Percentiles rank a stretch among this genome's conserved stretches.
Conservation (phyloP, 1,139 yeast genomes). For the Lodderomyces metapsilosis region DNA sequence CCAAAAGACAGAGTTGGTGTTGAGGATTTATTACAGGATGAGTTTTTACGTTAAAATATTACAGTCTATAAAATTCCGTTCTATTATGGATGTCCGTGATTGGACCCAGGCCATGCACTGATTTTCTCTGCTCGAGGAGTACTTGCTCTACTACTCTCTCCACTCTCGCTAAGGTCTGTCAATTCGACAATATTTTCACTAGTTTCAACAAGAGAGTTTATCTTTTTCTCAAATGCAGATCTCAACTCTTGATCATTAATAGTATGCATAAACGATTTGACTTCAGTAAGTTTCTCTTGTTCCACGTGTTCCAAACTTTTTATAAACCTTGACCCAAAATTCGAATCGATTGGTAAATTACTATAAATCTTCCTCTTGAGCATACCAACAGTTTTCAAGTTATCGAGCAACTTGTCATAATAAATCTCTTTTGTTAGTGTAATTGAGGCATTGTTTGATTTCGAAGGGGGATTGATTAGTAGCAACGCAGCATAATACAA, state of each 20-base stretch:
- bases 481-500: conserved; percentile 64
- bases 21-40: conserved; percentile 41
- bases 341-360: conserved; percentile 54
- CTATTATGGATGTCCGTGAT: conserved; percentile 59
- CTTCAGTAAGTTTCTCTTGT: conserved; percentile 29
- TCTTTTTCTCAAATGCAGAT: conserved; percentile 8
- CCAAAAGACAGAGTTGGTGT: conserved; percentile 48
- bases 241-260: conserved; percentile 9
- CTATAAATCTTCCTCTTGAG: conserved; percentile 42
- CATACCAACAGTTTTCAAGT: conserved; percentile 33
- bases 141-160: conserved; percentile 24
- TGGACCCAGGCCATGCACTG: conserved; percentile 68
- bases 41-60: conserved; percentile 12
- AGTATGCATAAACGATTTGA: conserved; percentile 12
- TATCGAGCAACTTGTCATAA: conserved; percentile 23
- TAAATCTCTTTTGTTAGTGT: conserved; percentile 18
- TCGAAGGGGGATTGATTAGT: conserved; percentile 48
- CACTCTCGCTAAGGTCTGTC: conserved; percentile 16
- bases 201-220: conserved; percentile 11
- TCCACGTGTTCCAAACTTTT: conserved; percentile 45
- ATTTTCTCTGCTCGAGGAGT: conserved; percentile 42
- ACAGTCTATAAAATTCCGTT: not conserved
- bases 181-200: conserved; percentile 19
- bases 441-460: conserved; percentile 21
- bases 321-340: conserved; percentile 50